phyloP scores from a whole-genome alignment of 2,329 filamentous ascomycete genomes.

The Ciborinia camelliae region DNA sequence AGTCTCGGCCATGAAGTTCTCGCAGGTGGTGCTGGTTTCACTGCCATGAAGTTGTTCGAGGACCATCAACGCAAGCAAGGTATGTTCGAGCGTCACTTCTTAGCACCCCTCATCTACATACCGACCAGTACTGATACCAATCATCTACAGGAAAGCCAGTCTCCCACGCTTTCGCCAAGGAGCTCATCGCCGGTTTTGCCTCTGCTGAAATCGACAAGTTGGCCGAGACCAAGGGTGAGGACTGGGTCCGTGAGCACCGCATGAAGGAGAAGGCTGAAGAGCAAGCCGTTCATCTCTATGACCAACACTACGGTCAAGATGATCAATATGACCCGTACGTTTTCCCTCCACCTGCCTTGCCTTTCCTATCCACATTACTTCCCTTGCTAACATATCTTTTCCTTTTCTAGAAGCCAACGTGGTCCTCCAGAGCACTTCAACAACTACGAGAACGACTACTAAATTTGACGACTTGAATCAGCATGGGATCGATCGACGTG shows the following conservation, averaged over 20 bases:
- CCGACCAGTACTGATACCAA: not conserved
- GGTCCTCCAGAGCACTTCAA: conserved; percentile 34
- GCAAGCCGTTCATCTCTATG: conserved; percentile 59
- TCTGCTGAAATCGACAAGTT: conserved; percentile 75
- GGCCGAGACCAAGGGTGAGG: conserved; percentile 65
- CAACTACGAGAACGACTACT: conserved; percentile 23
- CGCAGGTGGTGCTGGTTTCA: conserved; percentile 73
- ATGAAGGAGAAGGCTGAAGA: conserved; percentile 57
- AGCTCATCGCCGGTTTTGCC: conserved; percentile 68
- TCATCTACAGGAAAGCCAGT: conserved; percentile 59
- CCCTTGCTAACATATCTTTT: conserved; percentile 1
- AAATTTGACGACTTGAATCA: not conserved
- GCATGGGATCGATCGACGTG: not conserved
- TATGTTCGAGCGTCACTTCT: conserved; percentile 37
- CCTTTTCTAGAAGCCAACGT: conserved; percentile 35
- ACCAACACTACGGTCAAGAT: conserved; percentile 56
- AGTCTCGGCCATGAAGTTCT: conserved; percentile 71
- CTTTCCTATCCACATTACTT: too few relatives aligned
- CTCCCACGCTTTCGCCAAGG: conserved; percentile 73
- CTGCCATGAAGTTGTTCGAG: conserved; percentile 76
- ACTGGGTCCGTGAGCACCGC: conserved; percentile 41
- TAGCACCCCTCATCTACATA: not conserved
- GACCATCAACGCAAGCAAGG: conserved; percentile 69
- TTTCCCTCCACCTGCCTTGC: not conserved
- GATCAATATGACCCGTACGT: conserved; percentile 57